A percentile compares a stretch with the other conserved stretches of the same genome.
Evolutionary conservation across 768 basidiomycete genomes (phyloP).

Genomic region (Royoungia palumana): DNA sequence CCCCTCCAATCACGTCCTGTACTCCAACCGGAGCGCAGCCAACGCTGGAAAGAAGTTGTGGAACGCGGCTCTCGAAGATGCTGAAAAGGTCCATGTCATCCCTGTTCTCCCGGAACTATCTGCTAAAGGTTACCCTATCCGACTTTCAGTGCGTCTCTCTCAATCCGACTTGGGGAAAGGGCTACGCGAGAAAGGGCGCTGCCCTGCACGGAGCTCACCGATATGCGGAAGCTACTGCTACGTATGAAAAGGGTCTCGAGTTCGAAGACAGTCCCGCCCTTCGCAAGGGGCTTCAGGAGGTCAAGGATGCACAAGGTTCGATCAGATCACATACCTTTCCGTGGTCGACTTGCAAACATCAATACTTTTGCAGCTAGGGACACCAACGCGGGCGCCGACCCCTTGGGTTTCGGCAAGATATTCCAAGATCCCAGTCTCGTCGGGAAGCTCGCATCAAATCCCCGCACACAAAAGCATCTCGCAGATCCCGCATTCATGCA

Average conservation of each 20-base stretch:
- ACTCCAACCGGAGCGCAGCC: constrained; percentile 90
- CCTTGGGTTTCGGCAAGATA: constrained; percentile 62
- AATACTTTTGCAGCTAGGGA: constrained; percentile 33
- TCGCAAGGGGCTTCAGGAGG: constrained; percentile 86
- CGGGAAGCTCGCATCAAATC: constrained; percentile 81
- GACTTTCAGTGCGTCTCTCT: constrained; percentile 65
- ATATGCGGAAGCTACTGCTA: constrained; percentile 80
- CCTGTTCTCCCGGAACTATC: constrained; percentile 1
- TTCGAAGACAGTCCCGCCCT: constrained; percentile 80
- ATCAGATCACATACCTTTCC: background rate
- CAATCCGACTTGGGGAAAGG: constrained; percentile 84
- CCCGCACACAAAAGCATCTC: constrained; percentile 79
- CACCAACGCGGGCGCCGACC: constrained; percentile 37
- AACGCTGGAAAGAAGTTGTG: constrained; percentile 83
- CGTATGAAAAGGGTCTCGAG: constrained; percentile 79
- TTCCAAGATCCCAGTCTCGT: constrained; percentile 84
- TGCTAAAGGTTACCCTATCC: background rate
- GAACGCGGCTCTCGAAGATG: constrained; percentile 75
- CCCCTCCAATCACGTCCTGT: constrained; percentile 81
- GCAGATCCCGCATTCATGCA: constrained; percentile 80
- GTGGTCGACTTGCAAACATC: background rate
- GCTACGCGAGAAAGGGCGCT: constrained; percentile 88
- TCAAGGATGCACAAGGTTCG: constrained; percentile 78
- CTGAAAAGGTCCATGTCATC: constrained; percentile 66
- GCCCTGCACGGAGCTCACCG: constrained; percentile 80